Evolutionary conservation across 2,329 filamentous ascomycete species (phyloP).

Genomic region (Epichloe aotearoae): DNA sequence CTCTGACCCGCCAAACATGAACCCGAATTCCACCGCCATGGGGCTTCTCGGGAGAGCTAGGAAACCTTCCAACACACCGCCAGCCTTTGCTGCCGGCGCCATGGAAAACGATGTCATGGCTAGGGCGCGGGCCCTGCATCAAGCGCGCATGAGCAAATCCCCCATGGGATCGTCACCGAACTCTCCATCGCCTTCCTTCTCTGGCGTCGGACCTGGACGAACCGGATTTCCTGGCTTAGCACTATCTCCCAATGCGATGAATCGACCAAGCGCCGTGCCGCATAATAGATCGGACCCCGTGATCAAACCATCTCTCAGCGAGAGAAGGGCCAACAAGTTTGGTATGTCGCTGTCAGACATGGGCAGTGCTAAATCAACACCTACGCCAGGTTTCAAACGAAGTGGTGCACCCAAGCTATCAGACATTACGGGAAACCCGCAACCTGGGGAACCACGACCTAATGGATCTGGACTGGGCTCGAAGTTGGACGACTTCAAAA

Average conservation of each 20-base stretch:
- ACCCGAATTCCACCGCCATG: slow-evolving; percentile 69
- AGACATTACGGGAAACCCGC: slow-evolving; percentile 21
- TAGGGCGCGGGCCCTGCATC: slow-evolving; percentile 33
- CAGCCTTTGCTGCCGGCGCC: slow-evolving; percentile 19
- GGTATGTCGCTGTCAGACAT: slow-evolving; percentile 47
- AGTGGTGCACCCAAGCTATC: slow-evolving; percentile 30
- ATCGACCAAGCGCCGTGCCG: slow-evolving; percentile 32
- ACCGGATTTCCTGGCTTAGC: slow-evolving; percentile 32
- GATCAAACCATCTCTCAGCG: slow-evolving; percentile 48
- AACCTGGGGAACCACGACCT: slow-evolving; percentile 12
- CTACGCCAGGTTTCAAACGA: slow-evolving; percentile 15
- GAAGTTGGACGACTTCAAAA: slow-evolving; percentile 47
- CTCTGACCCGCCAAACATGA: slow-evolving; percentile 53
- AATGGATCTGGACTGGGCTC: slow-evolving; percentile 29
- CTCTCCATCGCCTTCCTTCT: slow-evolving; percentile 19
- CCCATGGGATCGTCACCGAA: slow-evolving; percentile 16
- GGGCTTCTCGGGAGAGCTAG: slow-evolving; percentile 59
- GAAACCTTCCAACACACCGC: slow-evolving; percentile 32
- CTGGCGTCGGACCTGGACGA: slow-evolving; percentile 21
- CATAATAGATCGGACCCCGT: slow-evolving; percentile 42
- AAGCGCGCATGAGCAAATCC: slow-evolving; percentile 30
- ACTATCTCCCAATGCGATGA: slow-evolving; percentile 26
- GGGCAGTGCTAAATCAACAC: slow-evolving; percentile 17
- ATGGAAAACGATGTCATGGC: slow-evolving; percentile 31
- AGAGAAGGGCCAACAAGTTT: slow-evolving; percentile 43